Conservation (phyloP, 805 yeast genomes). For the Myxozyma kluyveri region DNA sequence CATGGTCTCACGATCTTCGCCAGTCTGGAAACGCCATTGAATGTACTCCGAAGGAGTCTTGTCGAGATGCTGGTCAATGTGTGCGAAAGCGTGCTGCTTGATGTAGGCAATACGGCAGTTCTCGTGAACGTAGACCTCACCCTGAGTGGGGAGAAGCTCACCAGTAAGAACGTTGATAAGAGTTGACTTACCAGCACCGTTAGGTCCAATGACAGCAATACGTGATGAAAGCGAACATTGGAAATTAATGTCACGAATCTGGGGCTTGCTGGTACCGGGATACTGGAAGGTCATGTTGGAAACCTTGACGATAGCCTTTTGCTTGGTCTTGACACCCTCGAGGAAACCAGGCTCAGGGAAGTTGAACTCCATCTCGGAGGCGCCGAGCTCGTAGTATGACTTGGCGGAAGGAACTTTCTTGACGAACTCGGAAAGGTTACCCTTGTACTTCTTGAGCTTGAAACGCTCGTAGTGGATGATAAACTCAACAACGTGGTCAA, state of each 20-base stretch:
- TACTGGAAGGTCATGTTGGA: conserved; percentile 97
- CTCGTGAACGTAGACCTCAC: conserved; percentile 99
- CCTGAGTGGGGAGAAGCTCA: conserved; percentile 95
- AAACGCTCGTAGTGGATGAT: conserved; percentile 98
- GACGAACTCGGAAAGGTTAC: conserved; percentile 98
- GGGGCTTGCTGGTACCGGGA: conserved; percentile 98
- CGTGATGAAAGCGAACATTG: conserved; percentile 99
- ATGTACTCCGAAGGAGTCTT: conserved; percentile 99
- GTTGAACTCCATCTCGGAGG: conserved; percentile 91
- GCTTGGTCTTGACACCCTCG: conserved; percentile 99
- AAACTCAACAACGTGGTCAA: conserved; percentile 95
- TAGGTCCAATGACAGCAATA: conserved; percentile 99
- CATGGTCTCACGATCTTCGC: conserved; percentile 99
- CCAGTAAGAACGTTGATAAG: conserved; percentile 98
- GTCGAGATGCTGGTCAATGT: conserved; percentile 97
- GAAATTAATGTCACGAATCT: conserved; percentile 86
- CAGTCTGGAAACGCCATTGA: conserved; percentile 99
- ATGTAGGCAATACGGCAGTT: conserved; percentile 99
- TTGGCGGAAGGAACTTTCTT: conserved; percentile 98
- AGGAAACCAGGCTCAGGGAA: conserved; percentile 99
- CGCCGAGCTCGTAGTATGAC: conserved; percentile 98
- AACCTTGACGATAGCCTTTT: conserved; percentile 99
- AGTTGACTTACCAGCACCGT: conserved; percentile 99
- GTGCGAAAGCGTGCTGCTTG: conserved; percentile 99
- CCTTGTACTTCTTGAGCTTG: conserved; percentile 99